Evolutionary conservation across 495 filamentous ascomycete genomes (phyloP), one percentile per base, ranked within the genome.

Genomic region (Collariella sp.): DNA sequence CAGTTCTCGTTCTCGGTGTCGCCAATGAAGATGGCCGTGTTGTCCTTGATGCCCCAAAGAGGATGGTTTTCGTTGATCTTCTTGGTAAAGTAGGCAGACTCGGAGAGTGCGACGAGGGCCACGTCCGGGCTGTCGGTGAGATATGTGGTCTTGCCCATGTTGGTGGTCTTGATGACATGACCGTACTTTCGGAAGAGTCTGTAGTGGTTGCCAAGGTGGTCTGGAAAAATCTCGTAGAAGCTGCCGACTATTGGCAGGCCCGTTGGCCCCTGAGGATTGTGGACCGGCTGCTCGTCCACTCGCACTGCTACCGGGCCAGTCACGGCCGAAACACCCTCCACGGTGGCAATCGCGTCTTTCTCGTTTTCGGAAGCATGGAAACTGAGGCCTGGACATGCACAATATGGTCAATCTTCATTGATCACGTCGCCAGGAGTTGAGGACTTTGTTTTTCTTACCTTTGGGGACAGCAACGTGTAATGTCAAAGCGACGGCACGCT

Each of bases 161-260:
- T 78, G 31, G 57, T 76, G 0, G 79, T 80, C 57, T 79, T 76
- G 64, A 80, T 68, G 33, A 83, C 58, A 0, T 68, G 69, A 1
- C 79, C 79, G 60, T 80, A 81, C 29, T 69, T 62, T 4, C 71
- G 65, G 55, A 79, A 80, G 0, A 82, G 73, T 3, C 78, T 71
- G 40, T 79, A 66, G 59, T 82, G 72, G 65, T 83, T 83, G 6
- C 78, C 78, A 0, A 81, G 62, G 50, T 77, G 77, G 60, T 83
- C 79, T 0, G 79, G 77, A 57, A 70, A 83, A 18, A 83, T 62
- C 55, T 81, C 79, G 58, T 75, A 78, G 67, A 69, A 75, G 57
- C 66, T 76, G 3, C 79, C 78, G 26, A 78, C 69, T 15, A 67
- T 56, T 6, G 79, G 79, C 4, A 81, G 57, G 5, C 69, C 73